These are phyloP conservation scores for Ligustrum vulgare DNA, from an alignment of 257 asterid species.

Conservation along the genomic window DNA sequence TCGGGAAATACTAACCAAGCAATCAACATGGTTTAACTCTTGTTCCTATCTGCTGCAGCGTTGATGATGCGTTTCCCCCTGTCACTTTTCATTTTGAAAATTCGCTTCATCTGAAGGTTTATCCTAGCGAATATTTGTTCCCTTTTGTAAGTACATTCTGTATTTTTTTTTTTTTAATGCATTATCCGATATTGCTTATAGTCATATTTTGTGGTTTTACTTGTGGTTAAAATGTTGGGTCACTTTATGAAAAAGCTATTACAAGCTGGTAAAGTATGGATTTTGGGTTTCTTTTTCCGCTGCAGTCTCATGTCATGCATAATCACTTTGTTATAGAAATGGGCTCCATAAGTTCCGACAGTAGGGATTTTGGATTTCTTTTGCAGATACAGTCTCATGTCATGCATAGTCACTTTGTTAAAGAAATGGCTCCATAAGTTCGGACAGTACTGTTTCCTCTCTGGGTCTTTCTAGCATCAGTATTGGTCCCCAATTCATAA, in stretches of 20 bases:
- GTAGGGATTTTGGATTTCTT: not conserved
- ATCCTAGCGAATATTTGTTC: constrained; percentile 92
- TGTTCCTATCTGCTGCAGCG: constrained; percentile 59
- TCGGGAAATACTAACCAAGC: constrained; percentile 1
- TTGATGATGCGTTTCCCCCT: constrained; percentile 90
- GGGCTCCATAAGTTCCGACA: not conserved
- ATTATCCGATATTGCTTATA: constrained; percentile 2
- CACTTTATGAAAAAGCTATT: constrained; percentile 10
- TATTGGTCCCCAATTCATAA: not conserved
- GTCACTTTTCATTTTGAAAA: constrained; percentile 86
- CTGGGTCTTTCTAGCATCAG: not conserved
- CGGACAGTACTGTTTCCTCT: not conserved
- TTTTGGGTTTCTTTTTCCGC: not conserved
- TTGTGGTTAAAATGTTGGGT: constrained; percentile 11
- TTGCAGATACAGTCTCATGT: not conserved
- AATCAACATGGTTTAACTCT: constrained; percentile 19
- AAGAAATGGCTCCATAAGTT: not conserved
- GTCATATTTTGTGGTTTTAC: constrained; percentile 7
- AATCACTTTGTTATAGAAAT: not conserved
- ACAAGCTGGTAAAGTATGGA: constrained; percentile 11
- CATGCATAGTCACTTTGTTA: not conserved
- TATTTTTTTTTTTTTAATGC: constrained; percentile 11
- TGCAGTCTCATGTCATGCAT: not conserved
- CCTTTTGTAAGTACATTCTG: constrained; percentile 75
- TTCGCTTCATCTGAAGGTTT: constrained; percentile 77